A percentile compares a stretch with the other conserved stretches of the same genome.
Evolutionary conservation across 2,329 filamentous ascomycete species (phyloP).

Genomic region (Cladosporium colombiae): DNA sequence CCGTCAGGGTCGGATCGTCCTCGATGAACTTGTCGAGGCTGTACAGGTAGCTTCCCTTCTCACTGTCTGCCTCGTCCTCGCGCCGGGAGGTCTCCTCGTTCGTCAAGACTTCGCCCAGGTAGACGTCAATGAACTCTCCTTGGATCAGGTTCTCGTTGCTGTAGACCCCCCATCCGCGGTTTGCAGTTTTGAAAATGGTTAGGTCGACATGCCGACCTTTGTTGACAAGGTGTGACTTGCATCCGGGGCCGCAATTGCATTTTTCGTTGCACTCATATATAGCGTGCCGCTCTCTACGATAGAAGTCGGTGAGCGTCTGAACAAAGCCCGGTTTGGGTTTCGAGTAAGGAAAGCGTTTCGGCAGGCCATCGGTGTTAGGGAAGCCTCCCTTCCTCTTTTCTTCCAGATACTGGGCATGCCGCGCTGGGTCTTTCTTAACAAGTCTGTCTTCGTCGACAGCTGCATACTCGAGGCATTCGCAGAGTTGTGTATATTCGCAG

Average conservation of each 20-base stretch:
- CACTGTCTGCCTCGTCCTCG: conserved; percentile 55
- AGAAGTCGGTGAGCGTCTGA: conserved; percentile 40
- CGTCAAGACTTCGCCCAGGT: conserved; percentile 64
- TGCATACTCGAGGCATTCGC: conserved; percentile 68
- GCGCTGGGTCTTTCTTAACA: conserved; percentile 27
- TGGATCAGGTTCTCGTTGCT: conserved; percentile 64
- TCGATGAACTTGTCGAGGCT: conserved; percentile 72
- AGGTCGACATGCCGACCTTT: conserved; percentile 69
- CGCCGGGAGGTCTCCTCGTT: conserved; percentile 63
- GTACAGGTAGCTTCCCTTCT: conserved; percentile 80
- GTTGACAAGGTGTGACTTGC: conserved; percentile 76
- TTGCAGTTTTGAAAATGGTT: conserved; percentile 72
- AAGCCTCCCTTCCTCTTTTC: conserved; percentile 26
- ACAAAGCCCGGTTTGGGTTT: conserved; percentile 27
- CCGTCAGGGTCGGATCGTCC: conserved; percentile 46
- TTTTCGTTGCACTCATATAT: conserved; percentile 80
- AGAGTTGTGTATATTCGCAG: conserved; percentile 65
- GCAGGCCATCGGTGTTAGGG: conserved; percentile 37
- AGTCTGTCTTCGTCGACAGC: conserved; percentile 48
- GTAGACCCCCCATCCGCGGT: conserved; percentile 78
- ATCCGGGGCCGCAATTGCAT: conserved; percentile 65
- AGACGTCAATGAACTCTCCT: conserved; percentile 79
- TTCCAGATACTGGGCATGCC: conserved; percentile 23
- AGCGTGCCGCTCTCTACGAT: conserved; percentile 46
- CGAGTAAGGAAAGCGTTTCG: conserved; percentile 64